phyloP scores from a whole-genome alignment of 495 filamentous ascomycete genomes.

The Delitschia confertaspora region DNA sequence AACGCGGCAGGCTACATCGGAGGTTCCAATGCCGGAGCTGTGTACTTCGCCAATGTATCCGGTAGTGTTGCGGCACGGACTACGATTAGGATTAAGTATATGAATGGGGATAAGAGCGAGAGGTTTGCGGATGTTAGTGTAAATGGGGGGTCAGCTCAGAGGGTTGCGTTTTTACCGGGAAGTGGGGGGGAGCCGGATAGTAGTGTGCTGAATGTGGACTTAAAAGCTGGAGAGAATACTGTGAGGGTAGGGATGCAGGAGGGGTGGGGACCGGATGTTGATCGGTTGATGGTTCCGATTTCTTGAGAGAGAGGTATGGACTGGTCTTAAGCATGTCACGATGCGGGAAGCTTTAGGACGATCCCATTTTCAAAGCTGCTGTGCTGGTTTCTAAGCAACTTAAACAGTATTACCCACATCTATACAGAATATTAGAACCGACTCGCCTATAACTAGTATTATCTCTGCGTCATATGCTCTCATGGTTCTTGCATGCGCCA shows the following conservation, averaged over 20 bases:
- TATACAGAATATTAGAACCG: too few species aligned
- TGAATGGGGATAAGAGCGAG: constrained; percentile 45
- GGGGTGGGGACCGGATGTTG: constrained; percentile 46
- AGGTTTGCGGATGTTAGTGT: constrained; percentile 47
- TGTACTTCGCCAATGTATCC: constrained; percentile 40
- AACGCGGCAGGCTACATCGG: constrained; percentile 47
- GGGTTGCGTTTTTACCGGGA: constrained; percentile 42
- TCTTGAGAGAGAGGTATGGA: constrained; percentile 32
- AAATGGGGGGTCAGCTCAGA: constrained; percentile 41
- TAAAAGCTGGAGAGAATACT: constrained; percentile 39
- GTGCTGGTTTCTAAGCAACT: too few species aligned
- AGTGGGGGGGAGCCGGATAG: constrained; percentile 32
- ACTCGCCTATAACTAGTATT: too few species aligned
- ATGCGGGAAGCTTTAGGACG: too few species aligned
- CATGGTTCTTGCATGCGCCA: too few species aligned
- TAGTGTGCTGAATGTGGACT: constrained; percentile 39
- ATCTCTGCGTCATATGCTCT: too few species aligned
- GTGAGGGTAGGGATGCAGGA: constrained; percentile 42
- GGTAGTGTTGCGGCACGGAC: constrained; percentile 41
- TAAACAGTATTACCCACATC: too few species aligned
- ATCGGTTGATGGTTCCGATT: constrained; percentile 47
- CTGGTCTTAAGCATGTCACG: too few species aligned
- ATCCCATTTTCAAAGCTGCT: too few species aligned
- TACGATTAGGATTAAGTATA: constrained; percentile 46
- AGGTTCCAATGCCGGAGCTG: constrained; percentile 39